Evolutionary conservation across 1,139 yeast species (phyloP), one percentile per base, ranked within the genome.

Genomic region (Candida tetrigidarum): DNA sequence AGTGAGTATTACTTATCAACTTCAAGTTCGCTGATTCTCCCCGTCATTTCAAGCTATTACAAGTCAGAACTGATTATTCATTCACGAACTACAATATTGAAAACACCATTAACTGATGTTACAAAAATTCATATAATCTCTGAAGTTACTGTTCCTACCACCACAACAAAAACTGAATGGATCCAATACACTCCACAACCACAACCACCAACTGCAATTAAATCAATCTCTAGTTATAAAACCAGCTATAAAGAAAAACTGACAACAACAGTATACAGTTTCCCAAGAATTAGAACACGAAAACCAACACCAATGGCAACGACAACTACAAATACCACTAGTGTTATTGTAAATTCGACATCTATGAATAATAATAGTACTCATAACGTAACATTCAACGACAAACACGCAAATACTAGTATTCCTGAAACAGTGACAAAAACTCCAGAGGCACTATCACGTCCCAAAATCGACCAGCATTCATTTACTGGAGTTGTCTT

Each of bases 401-500:
- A 25, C 12, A 2, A 11, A 25, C n/a, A 7, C 28, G 5, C 12
- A 25, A 25, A 25, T 15, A 15, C n/a, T n/a, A n/a, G n/a, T n/a
- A 12, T 7, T 27, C 22, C 23, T 30, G 26, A 12, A 22, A 26
- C 23, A 14, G 27, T 27, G 12, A 14, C 22, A 6, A 10, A 18
- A 14, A 18, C 33, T 20, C 16, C 19, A n/a, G 34, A 22, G 14
- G 29, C n/a, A 7, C 25, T 19, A 9, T 19, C 7, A 19, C 36
- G n/a, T 5, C 6, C 40, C 4, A 18, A 9, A 9, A 9, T 12
- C 11, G 32, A 34, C n/a, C 35, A 44, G 14, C 26, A 42, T 33
- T 25, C 41, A 22, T 50, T 48, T 20, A 49, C 52, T 3, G 54
- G 54, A 1, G 52, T 49, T 5, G 44, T 49, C 4, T 36, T 47